Evolutionary conservation across 441 rosid species (phyloP), one percentile per base, ranked within the genome.

Genomic region (Aleurites moluccanus): DNA sequence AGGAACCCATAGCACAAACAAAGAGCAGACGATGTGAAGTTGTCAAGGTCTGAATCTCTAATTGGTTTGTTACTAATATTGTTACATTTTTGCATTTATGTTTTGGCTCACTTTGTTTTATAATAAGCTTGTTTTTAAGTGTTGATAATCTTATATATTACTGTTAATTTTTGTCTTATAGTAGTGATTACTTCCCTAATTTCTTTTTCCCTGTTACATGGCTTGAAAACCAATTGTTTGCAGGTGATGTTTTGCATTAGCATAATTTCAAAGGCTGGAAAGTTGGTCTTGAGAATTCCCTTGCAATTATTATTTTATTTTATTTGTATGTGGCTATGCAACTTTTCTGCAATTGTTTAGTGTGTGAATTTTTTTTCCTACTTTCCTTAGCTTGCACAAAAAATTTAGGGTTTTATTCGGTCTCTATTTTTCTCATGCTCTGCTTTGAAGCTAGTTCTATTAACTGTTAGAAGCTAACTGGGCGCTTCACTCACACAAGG

Each of bases 11-110:
- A 10, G n/a, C 53, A 3, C 13, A 20, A 25, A 42, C 55, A 59
- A 44, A 59, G 18, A 40, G 20, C 16, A 25, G 16, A 60, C n/a
- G 45, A 49, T 72, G 56, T 44, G 67, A 60, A 44, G 20, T 72
- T 60, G n/a, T 42, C 25, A 72, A 72, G 75, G 67, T 72, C 65
- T 57, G 14, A 55, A 20, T 30, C 35, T 38, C 10, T 53, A 4
- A 11, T 8, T 2, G 55, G 15, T 33, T 6, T 55, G n/a, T 11
- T 53, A 11, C 62, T 27, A 21, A 8, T 40, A 14, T 70, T 38
- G 64, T 70, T 55, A 69, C 33, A 55, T 57, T 15, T 6, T 44
- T 27, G 9, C 27, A 33, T 68, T 28, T 68, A 68, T 55, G 20
- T 6, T 13, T 67, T 44, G 38, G 10, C 13, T 42, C 1, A 49